Percentiles rank a stretch among this genome's conserved stretches.
phyloP scores from a whole-genome alignment of 352 stramenopile species.

The Pythium rhizo-oryzae region DNA sequence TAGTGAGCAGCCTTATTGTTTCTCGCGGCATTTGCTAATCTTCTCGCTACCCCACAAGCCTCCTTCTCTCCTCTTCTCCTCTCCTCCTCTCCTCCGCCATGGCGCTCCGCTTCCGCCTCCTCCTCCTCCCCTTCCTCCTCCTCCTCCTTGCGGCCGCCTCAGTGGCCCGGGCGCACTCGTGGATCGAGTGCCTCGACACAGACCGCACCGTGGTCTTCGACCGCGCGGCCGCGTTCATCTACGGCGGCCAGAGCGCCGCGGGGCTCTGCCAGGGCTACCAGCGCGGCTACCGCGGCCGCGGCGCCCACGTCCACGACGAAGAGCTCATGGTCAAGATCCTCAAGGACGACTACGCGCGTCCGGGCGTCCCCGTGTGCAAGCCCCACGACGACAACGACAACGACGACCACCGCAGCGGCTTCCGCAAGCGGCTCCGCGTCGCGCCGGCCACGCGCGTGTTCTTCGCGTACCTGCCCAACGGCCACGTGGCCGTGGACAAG shows the following conservation, averaged over 20 bases:
- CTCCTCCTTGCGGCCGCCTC: too few species aligned
- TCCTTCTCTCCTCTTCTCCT: neutral
- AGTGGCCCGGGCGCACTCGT: constrained; percentile 38
- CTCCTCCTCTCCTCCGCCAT: neutral
- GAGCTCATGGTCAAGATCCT: constrained; percentile 54
- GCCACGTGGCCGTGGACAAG: constrained; percentile 63
- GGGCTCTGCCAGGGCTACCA: constrained; percentile 58
- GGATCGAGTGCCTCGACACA: constrained; percentile 72
- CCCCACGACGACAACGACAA: constrained; percentile 24
- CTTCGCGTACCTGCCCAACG: constrained; percentile 62
- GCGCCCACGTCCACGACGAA: constrained; percentile 33
- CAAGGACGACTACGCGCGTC: constrained; percentile 38
- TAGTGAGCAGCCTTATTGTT: too few species aligned
- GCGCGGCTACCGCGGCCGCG: constrained; percentile 56
- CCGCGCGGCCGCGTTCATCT: constrained; percentile 49
- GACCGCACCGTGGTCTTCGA: constrained; percentile 56
- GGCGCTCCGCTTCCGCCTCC: neutral
- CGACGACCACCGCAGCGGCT: constrained; percentile 22
- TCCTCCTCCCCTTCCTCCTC: neutral
- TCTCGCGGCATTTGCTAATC: neutral
- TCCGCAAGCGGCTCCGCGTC: constrained; percentile 36
- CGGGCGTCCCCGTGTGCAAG: constrained; percentile 34
- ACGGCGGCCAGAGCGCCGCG: constrained; percentile 34
- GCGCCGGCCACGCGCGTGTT: constrained; percentile 39
- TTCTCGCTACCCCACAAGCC: neutral